Evolutionary conservation across 2,329 filamentous ascomycete genomes (phyloP).

Genomic region (Tolypocladium cylindrosporum): DNA sequence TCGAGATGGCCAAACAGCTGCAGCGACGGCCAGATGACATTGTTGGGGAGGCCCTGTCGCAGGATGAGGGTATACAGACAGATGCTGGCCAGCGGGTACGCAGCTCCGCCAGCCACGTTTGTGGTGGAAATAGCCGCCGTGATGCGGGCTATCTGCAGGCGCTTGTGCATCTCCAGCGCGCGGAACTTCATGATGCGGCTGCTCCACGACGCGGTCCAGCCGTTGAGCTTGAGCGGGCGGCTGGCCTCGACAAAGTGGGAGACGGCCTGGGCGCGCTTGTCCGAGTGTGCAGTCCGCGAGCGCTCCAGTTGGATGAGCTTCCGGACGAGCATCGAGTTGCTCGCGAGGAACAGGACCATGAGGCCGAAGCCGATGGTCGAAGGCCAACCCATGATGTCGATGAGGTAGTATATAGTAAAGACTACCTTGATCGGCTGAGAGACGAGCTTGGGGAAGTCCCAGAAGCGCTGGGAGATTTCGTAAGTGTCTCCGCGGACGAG

Average conservation of each 20-base stretch:
- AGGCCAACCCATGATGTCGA: slow-evolving; percentile 71
- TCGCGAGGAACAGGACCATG: slow-evolving; percentile 55
- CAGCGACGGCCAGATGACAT: slow-evolving; percentile 79
- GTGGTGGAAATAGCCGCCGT: slow-evolving; percentile 49
- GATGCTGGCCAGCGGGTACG: slow-evolving; percentile 75
- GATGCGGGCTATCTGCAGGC: slow-evolving; percentile 24
- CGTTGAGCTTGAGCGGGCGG: slow-evolving; percentile 45
- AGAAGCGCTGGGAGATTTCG: slow-evolving; percentile 74
- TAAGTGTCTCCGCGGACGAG: slow-evolving; percentile 76
- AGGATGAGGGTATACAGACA: slow-evolving; percentile 70
- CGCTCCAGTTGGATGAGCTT: slow-evolving; percentile 59
- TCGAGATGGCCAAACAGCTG: slow-evolving; percentile 73
- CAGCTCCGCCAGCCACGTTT: slow-evolving; percentile 59
- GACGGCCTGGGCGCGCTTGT: slow-evolving; percentile 68
- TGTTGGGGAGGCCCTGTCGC: slow-evolving; percentile 58
- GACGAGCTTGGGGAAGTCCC: slow-evolving; percentile 72
- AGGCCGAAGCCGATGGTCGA: slow-evolving; percentile 65
- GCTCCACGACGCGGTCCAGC: slow-evolving; percentile 27
- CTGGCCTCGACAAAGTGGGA: slow-evolving; percentile 83
- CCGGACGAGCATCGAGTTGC: slow-evolving; percentile 60
- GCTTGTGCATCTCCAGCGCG: slow-evolving; percentile 24
- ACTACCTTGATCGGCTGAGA: slow-evolving; percentile 69
- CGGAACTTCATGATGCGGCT: slow-evolving; percentile 24
- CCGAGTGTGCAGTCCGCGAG: slow-evolving; percentile 62
- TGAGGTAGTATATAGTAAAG: slow-evolving; percentile 51